Base-by-base conservation (phyloP, 495 filamentous ascomycete species). In the Clohesyomyces aquaticus region DNA sequence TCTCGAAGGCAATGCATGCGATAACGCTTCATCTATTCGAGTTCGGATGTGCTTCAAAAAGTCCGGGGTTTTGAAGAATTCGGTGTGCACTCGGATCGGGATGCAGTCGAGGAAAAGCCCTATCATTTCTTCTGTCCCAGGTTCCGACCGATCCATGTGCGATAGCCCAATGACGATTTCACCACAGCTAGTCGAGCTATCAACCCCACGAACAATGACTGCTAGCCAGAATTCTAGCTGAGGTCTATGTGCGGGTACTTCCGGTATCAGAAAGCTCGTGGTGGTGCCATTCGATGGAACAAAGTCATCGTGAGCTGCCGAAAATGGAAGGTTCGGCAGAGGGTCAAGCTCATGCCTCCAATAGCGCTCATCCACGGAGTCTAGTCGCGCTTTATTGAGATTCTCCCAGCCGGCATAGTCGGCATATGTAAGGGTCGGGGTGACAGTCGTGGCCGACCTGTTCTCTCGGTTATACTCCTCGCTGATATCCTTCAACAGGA, bases 61-160 rank as follows among this genome's bases (percentile, higher is more conserved):
- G 49, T 25, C 19, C 1, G 43, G 26, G 4, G 4, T 18, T 12
- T 18, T 8, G 19, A 18, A 27, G 42, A 9, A 21, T 25, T 8
- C 4, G 9, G 28, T 18, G 11, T 6, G 21, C 46, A 23, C 42
- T 16, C n/a, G n/a, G n/a, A 66, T 60, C 12, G 63, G 55, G 11
- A 66, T 22, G 11, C 63, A 35, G 26, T 66, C 63, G 11, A 66
- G 55, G 23, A 66, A 66, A 9, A 55, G 21, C 8, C 63, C 63
- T 8, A 66, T 14, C 2, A 60, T 53, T 11, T 29, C 45, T 18
- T 60, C 28, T 6, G 55, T 60, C 11, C 55, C 63, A 9, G 48
- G 56, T 23, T 60, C 63, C 10, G 46, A 22, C 4, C 63, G 63
- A 51, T 57, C 49, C 2, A 29, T 49, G 18, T 55, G 41, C 1